A percentile compares a stretch with the other conserved stretches of the same genome.
Evolutionary conservation across 495 filamentous ascomycete genomes (phyloP).

Genomic region (Aspergillus indologenus): DNA sequence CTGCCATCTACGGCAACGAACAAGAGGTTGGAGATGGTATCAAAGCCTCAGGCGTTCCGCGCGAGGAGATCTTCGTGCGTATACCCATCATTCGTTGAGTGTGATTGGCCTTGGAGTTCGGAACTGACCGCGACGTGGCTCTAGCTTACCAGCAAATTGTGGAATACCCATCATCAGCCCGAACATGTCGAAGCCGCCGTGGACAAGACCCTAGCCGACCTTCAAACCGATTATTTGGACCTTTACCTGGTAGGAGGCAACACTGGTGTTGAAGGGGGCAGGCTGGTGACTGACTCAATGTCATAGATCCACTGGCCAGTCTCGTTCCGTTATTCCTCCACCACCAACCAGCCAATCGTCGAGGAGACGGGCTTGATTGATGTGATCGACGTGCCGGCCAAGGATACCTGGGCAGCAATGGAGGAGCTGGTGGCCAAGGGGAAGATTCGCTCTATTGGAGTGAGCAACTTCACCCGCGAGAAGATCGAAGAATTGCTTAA

Average conservation of each 20-base stretch:
- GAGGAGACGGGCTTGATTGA: slow-evolving; percentile 20
- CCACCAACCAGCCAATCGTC: slow-evolving; percentile 36
- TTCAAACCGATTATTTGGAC: slow-evolving; percentile 75
- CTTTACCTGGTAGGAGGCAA: slow-evolving; percentile 49
- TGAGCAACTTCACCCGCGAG: slow-evolving; percentile 64
- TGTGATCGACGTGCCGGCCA: slow-evolving; percentile 23
- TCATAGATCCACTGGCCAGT: slow-evolving; percentile 22
- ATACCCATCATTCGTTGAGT: too few relatives aligned
- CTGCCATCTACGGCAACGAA: slow-evolving; percentile 70
- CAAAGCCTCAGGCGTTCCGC: slow-evolving; percentile 51
- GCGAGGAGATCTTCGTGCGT: slow-evolving; percentile 49
- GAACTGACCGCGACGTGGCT: neutral
- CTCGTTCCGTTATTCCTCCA: slow-evolving; percentile 59
- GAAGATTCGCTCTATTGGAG: slow-evolving; percentile 68
- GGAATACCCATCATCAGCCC: slow-evolving; percentile 51
- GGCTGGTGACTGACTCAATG: neutral
- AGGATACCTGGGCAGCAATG: slow-evolving; percentile 10
- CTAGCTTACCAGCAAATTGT: slow-evolving; percentile 22
- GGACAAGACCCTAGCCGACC: slow-evolving; percentile 60
- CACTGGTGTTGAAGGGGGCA: neutral
- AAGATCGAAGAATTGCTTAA: slow-evolving; percentile 61
- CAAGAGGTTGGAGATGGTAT: slow-evolving; percentile 66
- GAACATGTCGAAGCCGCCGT: slow-evolving; percentile 56
- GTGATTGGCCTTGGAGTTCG: too few relatives aligned
- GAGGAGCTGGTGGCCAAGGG: slow-evolving; percentile 64